Conservation (phyloP, 352 stramenopile species). For the Phytopythium boreale region DNA sequence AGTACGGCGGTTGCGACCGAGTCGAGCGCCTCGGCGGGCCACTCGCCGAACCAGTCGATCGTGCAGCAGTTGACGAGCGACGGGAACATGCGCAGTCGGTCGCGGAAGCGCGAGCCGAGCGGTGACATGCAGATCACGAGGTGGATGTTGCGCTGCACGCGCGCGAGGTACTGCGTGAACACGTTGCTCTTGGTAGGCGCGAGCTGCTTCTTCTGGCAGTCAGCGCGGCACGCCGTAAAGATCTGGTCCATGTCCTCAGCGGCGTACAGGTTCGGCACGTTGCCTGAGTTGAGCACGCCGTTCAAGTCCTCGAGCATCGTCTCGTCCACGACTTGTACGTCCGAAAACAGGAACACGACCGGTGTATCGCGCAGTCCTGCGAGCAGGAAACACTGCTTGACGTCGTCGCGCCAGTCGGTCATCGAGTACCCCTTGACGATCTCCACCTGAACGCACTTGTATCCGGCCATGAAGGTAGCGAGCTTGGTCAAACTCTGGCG, state of each 20-base stretch:
- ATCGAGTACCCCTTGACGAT: conserved; percentile 94
- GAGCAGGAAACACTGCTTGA: conserved; percentile 91
- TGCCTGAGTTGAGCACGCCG: conserved; percentile 93
- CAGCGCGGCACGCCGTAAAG: conserved; percentile 83
- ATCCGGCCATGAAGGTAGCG: conserved; percentile 92
- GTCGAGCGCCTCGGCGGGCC: conserved; percentile 79
- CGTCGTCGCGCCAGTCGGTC: conserved; percentile 91
- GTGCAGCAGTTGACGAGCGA: conserved; percentile 89
- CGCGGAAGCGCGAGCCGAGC: conserved; percentile 86
- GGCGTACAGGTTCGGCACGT: conserved; percentile 93
- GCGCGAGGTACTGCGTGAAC: conserved; percentile 92
- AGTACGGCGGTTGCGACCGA: conserved; percentile 67
- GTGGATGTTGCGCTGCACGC: conserved; percentile 91
- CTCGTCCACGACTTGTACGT: conserved; percentile 94
- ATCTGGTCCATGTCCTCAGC: conserved; percentile 93
- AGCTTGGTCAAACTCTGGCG: conserved; percentile 90
- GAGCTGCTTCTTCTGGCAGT: conserved; percentile 90
- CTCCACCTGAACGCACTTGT: conserved; percentile 91
- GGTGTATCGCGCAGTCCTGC: conserved; percentile 92
- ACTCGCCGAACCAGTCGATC: conserved; percentile 90
- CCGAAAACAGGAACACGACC: conserved; percentile 93
- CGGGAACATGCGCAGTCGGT: conserved; percentile 90
- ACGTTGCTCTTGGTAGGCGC: conserved; percentile 93
- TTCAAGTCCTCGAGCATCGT: conserved; percentile 97
- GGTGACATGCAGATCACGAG: conserved; percentile 93